Percentiles rank a stretch among this genome's conserved stretches.
phyloP scores from a whole-genome alignment of 208 protist genomes.

The Trypanosomatidae sp. region DNA sequence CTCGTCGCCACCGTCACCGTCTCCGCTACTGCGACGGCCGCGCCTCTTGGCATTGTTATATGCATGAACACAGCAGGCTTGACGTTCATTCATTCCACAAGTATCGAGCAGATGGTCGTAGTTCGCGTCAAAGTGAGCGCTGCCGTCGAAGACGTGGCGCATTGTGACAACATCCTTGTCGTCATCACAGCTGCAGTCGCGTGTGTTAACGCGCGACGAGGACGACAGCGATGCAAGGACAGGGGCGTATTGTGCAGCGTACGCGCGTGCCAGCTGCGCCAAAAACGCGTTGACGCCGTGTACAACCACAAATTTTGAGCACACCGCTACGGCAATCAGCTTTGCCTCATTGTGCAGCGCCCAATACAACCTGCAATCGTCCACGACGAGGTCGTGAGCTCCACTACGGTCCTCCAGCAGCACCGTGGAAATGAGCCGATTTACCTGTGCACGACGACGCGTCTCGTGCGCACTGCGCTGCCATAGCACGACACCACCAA shows the following conservation, averaged over 20 bases:
- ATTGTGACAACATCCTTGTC: no score
- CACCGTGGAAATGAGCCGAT: slow-evolving; percentile 86
- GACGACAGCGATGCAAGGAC: no score
- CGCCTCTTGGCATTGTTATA: no score
- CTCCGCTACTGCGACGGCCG: no score
- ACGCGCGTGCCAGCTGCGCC: slow-evolving; percentile 48
- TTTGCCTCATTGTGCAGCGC: slow-evolving; percentile 85
- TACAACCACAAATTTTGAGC: slow-evolving; percentile 81
- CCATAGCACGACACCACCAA: slow-evolving; percentile 92
- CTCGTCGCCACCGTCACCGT: no score
- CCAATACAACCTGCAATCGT: slow-evolving; percentile 89
- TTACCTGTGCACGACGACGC: slow-evolving; percentile 74
- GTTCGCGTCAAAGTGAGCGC: no score
- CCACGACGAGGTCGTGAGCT: slow-evolving; percentile 40
- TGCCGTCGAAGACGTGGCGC: no score
- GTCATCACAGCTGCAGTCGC: no score
- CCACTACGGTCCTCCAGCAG: slow-evolving; percentile 88
- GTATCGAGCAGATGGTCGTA: no score
- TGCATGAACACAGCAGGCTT: no score
- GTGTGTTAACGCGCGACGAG: no score
- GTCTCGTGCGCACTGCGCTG: slow-evolving; percentile 31
- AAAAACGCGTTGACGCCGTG: slow-evolving; percentile 86
- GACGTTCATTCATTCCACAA: no score
- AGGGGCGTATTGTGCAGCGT: slow-evolving; percentile 60
- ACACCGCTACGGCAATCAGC: slow-evolving; percentile 90